Base-by-base conservation (phyloP, 202 grass and related monocot species). In the Zoysia matrella region DNA sequence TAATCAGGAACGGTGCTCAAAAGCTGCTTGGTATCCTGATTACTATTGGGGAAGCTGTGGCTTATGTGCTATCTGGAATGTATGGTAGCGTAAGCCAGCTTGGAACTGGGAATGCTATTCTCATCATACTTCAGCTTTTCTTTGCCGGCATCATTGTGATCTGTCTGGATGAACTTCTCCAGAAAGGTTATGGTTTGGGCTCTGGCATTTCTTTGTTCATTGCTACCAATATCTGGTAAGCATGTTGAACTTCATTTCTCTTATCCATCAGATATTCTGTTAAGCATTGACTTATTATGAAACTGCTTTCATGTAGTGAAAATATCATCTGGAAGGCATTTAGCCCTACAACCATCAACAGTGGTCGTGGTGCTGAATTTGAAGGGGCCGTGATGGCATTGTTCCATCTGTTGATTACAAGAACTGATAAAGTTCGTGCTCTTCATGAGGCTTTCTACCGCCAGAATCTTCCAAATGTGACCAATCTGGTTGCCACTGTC, bases 321-420 rank as follows among this genome's bases (percentile, higher is more conserved):
- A 96, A 87, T 71, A 96, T 96, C 73, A 96, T 96, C 70, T 96
- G 93, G 93, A 96, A 96, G 86, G 93, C 93, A 7, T 93, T 96
- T 82, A 96, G 93, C 86, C 93, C 93, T 7, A 96, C 93, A 83
- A 96, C 93, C 52, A 89, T 96, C 69, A 96, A 96, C 86, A 93
- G 90, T 30, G 93, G 93, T 0, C 88, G 90, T 50, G 90, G 93
- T 77, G 93, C 93, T 57, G 93, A 96, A 81, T 96, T 96, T 14
- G 93, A 96, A 86, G 93, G 93, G 30, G 90, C 93, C 44, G 82
- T 96, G 55, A 91, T 96, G 86, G 88, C 83, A 16, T 85, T 96
- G 78, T 96, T 96, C 83, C 93, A 96, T 82, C 18, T 96, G 48
- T 73, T 96, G 69, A 96, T 96, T 75, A 96, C 93, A 7, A 83